Conservation (phyloP, 2,329 filamentous ascomycete species). For the Ophiocordyceps camponoti-floridani region DNA sequence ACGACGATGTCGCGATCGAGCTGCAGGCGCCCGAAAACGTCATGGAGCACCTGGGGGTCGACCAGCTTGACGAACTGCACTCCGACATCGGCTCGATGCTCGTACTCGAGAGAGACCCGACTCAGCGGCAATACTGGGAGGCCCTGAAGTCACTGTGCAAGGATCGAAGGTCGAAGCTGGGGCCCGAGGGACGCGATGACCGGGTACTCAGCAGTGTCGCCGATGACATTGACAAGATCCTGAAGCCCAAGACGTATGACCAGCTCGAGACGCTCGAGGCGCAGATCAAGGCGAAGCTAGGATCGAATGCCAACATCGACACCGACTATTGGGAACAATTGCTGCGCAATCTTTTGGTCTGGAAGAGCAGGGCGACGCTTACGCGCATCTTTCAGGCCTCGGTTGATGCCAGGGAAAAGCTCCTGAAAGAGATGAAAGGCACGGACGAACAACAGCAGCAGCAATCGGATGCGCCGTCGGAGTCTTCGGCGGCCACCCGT, state of each 20-base stretch:
- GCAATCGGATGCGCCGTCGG: neutral
- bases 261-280: slow-evolving; percentile 75
- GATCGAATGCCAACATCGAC: slow-evolving; percentile 82
- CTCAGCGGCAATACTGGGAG: slow-evolving; percentile 83
- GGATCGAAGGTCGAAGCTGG: slow-evolving; percentile 51
- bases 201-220: slow-evolving; percentile 69
- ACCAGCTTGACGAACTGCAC: slow-evolving; percentile 57
- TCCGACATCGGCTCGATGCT: slow-evolving; percentile 68
- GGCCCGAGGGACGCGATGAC: slow-evolving; percentile 42
- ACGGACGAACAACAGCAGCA: neutral
- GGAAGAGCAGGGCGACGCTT: slow-evolving; percentile 81
- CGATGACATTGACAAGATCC: slow-evolving; percentile 71
- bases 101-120: slow-evolving; percentile 57
- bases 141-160: slow-evolving; percentile 72
- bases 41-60: slow-evolving; percentile 51
- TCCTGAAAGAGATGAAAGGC: slow-evolving; percentile 30
- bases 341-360: slow-evolving; percentile 65
- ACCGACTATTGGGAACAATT: slow-evolving; percentile 96
- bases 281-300: slow-evolving; percentile 73
- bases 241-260: slow-evolving; percentile 69
- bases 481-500: neutral
- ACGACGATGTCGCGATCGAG: slow-evolving; percentile 53
- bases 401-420: slow-evolving; percentile 47
- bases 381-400: slow-evolving; percentile 63
- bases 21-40: slow-evolving; percentile 68